Conservation (phyloP, 176 grass and related monocot species). For the Carex scoparia region DNA sequence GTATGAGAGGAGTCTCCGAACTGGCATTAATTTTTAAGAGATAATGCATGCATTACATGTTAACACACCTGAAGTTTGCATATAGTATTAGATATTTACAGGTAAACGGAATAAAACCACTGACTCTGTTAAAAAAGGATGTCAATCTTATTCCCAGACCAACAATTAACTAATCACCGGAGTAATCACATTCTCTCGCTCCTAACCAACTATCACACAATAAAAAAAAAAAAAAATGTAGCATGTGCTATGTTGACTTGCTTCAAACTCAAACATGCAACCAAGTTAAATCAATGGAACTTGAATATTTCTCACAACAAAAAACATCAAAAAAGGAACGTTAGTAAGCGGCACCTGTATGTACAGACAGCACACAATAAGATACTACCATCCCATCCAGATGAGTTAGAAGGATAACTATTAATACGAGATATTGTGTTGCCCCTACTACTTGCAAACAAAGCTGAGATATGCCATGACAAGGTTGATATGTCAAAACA, state of each 20-base stretch:
- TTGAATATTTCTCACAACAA: slow-evolving; percentile 14
- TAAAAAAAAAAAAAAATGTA: slow-evolving; percentile 17
- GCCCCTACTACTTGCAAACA: background rate
- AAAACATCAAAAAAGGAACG: background rate
- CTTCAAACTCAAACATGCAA: background rate
- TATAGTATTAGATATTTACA: background rate
- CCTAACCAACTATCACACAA: slow-evolving; percentile 16
- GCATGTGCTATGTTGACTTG: background rate
- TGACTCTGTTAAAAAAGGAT: background rate
- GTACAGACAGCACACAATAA: slow-evolving; percentile 12
- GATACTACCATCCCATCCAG: background rate
- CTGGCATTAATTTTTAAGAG: too few relatives aligned
- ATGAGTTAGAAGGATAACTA: slow-evolving; percentile 11
- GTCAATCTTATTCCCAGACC: background rate
- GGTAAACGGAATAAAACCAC: background rate
- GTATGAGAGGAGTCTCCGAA: too few relatives aligned
- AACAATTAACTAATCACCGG: background rate
- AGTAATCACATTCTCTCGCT: background rate
- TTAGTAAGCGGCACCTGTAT: slow-evolving; percentile 11
- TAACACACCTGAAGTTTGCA: background rate
- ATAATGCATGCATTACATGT: background rate
- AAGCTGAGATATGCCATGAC: background rate
- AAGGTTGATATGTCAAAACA: slow-evolving; percentile 10
- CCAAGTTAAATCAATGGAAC: slow-evolving; percentile 1
- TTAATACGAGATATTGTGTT: background rate